Evolutionary conservation across 768 basidiomycete genomes (phyloP).

Genomic region (Hysterangium stoloniferum): DNA sequence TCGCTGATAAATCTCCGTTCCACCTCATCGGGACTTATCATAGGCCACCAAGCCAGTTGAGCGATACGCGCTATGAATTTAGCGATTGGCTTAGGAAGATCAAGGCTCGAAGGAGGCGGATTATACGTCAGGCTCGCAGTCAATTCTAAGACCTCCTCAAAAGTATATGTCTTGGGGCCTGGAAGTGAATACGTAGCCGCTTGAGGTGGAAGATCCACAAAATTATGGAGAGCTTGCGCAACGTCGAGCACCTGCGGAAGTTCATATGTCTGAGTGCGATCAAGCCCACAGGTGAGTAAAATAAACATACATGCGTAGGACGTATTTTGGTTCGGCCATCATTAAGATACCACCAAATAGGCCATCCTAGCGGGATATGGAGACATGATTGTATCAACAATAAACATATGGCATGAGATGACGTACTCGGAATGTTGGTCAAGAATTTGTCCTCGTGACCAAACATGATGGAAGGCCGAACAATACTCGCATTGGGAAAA

Average conservation of each 20-base stretch:
- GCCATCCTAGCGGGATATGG: slow-evolving; percentile 54
- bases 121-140: slow-evolving; percentile 75
- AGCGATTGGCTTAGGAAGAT: slow-evolving; percentile 69
- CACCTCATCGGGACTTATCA: slow-evolving; percentile 86
- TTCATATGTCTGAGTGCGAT: not conserved
- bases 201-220: slow-evolving; percentile 54
- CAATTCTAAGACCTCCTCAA: slow-evolving; percentile 72
- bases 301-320: slow-evolving; percentile 74
- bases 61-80: slow-evolving; percentile 50
- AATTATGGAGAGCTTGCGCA: slow-evolving; percentile 81
- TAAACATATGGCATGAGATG: no score
- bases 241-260: slow-evolving; percentile 76
- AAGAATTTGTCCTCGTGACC: slow-evolving; percentile 95
- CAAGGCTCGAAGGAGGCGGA: slow-evolving; percentile 58
- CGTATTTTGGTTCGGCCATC: slow-evolving; percentile 77
- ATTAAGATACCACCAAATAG: slow-evolving; percentile 93
- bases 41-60: slow-evolving; percentile 87
- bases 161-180: slow-evolving; percentile 80
- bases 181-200: slow-evolving; percentile 73
- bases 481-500: slow-evolving; percentile 82
- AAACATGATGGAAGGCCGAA: slow-evolving; percentile 78
- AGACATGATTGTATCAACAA: not conserved
- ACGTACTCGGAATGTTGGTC: slow-evolving; percentile 85
- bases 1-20: slow-evolving; percentile 84
- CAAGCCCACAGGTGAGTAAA: slow-evolving; percentile 12